Base-by-base conservation (phyloP, 495 filamentous ascomycete species). In the Bacidia gigantensis region DNA sequence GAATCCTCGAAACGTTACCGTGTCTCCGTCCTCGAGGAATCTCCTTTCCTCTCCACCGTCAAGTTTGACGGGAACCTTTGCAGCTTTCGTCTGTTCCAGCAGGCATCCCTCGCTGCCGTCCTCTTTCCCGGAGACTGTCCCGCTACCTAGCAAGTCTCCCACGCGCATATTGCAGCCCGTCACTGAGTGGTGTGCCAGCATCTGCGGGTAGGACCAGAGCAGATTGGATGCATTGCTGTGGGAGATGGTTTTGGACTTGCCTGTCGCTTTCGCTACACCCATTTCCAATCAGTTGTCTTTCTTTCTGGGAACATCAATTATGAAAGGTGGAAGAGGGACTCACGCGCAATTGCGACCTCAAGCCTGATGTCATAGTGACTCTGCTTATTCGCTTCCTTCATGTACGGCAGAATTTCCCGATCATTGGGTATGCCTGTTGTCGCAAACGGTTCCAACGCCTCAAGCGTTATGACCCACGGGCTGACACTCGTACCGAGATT, bases 401-500 rank as follows among this genome's bases (percentile, higher is more conserved):
- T 65, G 58, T 93, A 93, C 2, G 72, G 77, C 32, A 87, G 77
- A 3, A 87, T 51, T 38, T 72, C 66, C 29, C 14, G 29, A 5
- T 7, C 29, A 1, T 77, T 76, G 55, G 77, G 69, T 58, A 86
- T 83, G 62, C 81, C 73, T 5, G 89, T 64, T 1, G 74, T 78
- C n/a, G 71, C 65, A 65, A 83, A 83, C 1, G 84, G 82, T 65
- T 86, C 84, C 26, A 95, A 68, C 11, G 90, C 89, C 59, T 94
- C 88, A 12, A 82, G 67, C 2, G 92, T 68, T 12, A 97, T 86
- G 0, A 97, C 82, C 90, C 90, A 97, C 0, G 88, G 76, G 50
- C 81, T 86, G 54, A 96, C 85, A 2, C 78, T 84, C 0, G 88
- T 92, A n/a, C 80, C 87, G 65, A 95, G 94, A 65, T 92, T 95